Evolutionary conservation across 495 filamentous ascomycete species (phyloP).

Genomic region (Neurospora sp.): DNA sequence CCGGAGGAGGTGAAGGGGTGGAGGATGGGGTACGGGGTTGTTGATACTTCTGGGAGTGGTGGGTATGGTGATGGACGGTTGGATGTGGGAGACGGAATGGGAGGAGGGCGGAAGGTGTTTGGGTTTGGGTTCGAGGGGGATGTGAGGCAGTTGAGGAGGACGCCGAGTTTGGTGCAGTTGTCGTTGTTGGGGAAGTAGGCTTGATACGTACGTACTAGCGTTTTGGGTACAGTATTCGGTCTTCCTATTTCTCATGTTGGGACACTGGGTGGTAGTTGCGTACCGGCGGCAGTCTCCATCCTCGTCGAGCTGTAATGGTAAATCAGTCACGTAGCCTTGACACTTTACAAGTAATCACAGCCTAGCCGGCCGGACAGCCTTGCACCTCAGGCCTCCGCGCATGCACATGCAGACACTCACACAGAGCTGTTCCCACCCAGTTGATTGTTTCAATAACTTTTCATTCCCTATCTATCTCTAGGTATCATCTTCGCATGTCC

Average conservation of each 20-base stretch:
- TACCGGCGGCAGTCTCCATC: background rate
- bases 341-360: background rate
- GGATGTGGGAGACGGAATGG: constrained; percentile 5
- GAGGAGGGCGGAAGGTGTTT: constrained; percentile 13
- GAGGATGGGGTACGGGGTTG: constrained; percentile 24
- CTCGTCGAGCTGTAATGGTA: background rate
- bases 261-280: background rate
- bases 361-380: background rate
- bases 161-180: background rate
- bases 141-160: constrained; percentile 14
- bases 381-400: background rate
- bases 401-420: background rate
- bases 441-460: background rate
- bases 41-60: constrained; percentile 6
- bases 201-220: background rate
- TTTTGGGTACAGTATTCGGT: background rate
- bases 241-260: background rate
- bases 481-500: background rate
- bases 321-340: background rate
- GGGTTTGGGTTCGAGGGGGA: constrained; percentile 30
- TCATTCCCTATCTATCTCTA: background rate
- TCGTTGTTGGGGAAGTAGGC: background rate
- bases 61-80: background rate
- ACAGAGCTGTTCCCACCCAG: background rate
- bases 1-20: constrained; percentile 12